Conservation (phyloP, 495 filamentous ascomycete species). For the Penicillium chermesinum region DNA sequence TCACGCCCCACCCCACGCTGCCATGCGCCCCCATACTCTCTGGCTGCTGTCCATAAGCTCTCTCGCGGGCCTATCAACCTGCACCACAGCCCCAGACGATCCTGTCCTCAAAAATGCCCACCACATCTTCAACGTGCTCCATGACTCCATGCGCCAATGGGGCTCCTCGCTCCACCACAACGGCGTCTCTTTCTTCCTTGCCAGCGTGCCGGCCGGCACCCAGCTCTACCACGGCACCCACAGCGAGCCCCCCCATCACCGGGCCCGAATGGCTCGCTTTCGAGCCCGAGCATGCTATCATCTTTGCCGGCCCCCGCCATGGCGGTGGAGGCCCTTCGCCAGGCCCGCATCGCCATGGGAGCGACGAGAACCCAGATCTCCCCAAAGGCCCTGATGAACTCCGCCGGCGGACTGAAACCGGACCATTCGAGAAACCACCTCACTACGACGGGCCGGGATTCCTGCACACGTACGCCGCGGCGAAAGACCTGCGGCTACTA, state of each 20-base stretch:
- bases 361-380: not conserved
- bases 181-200: slow-evolving; percentile 61
- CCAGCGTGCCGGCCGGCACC: slow-evolving; percentile 51
- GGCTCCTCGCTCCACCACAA: slow-evolving; percentile 65
- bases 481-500: slow-evolving; percentile 46
- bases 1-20: not conserved
- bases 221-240: slow-evolving; percentile 59
- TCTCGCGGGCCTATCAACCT: slow-evolving; percentile 7
- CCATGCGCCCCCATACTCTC: not conserved
- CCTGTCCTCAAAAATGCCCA: slow-evolving; percentile 39
- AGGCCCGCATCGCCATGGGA: not conserved
- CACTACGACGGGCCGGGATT: slow-evolving; percentile 34
- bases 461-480: slow-evolving; percentile 52
- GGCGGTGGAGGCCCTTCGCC: not conserved
- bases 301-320: slow-evolving; percentile 38
- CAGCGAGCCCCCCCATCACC: slow-evolving; percentile 30
- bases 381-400: slow-evolving; percentile 14
- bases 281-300: slow-evolving; percentile 61
- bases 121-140: slow-evolving; percentile 62
- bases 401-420: slow-evolving; percentile 5
- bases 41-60: slow-evolving; percentile 5
- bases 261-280: slow-evolving; percentile 65
- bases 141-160: slow-evolving; percentile 65
- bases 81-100: not conserved
- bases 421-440: slow-evolving; percentile 1